A percentile compares a stretch with the other conserved stretches of the same genome.
These are phyloP conservation scores for Gossypium arboreum DNA, from an alignment of 345 rosid genomes.

Conservation along the genomic window DNA sequence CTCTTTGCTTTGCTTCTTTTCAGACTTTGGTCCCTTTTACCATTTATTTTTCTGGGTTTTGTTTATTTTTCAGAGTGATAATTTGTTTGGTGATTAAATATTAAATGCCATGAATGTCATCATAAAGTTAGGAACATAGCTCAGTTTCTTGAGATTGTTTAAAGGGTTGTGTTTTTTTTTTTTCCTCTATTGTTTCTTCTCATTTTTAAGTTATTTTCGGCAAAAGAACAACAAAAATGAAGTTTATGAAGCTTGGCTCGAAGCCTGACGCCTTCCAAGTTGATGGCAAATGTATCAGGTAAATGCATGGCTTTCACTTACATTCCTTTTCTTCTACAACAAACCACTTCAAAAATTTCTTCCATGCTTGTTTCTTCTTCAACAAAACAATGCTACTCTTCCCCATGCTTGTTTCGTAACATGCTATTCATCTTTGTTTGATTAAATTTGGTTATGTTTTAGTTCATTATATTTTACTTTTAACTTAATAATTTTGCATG, in stretches of 20 bases:
- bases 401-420: background rate
- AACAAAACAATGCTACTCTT: too few relatives aligned
- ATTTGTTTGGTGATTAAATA: background rate
- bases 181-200: background rate
- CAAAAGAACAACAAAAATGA: conserved; percentile 40
- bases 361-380: background rate
- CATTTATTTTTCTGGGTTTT: background rate
- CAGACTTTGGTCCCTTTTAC: conserved; percentile 1
- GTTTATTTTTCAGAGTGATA: background rate
- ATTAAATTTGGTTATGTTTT: background rate
- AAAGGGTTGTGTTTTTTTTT: conserved; percentile 1
- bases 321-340: background rate
- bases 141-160: conserved; percentile 17
- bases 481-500: background rate
- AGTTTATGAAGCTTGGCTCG: conserved; percentile 92
- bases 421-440: background rate
- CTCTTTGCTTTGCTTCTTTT: conserved; percentile 18
- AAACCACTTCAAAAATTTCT: background rate
- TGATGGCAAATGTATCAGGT: conserved; percentile 69
- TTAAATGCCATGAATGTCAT: conserved; percentile 25
- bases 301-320: conserved; percentile 18
- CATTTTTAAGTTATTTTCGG: conserved; percentile 12
- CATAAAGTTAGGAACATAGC: conserved; percentile 11
- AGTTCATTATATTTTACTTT: background rate
- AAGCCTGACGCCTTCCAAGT: conserved; percentile 84